Percentiles rank a stretch among this genome's conserved stretches.
Evolutionary conservation across 768 basidiomycete genomes (phyloP).

Genomic region (Tricholoma matsutake): DNA sequence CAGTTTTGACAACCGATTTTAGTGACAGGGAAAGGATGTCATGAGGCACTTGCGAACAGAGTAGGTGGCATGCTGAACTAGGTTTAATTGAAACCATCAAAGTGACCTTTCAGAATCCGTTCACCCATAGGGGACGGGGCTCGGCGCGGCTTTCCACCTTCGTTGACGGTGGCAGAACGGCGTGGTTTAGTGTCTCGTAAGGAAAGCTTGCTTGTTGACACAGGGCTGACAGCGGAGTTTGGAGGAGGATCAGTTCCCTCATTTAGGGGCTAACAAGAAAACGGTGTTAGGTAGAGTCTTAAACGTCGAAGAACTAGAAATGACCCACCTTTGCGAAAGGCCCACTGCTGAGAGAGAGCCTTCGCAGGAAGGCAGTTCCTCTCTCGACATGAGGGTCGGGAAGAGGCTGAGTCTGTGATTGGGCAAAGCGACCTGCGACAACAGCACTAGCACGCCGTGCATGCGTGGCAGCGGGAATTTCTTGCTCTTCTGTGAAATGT

Average conservation of each 20-base stretch:
- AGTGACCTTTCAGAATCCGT: constrained; percentile 86
- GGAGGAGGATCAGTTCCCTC: constrained; percentile 45
- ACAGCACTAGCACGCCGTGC: constrained; percentile 61
- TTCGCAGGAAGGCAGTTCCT: constrained; percentile 66
- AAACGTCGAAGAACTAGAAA: constrained; percentile 1
- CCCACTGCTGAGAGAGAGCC: constrained; percentile 65
- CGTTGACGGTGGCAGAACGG: constrained; percentile 61
- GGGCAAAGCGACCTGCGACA: constrained; percentile 53
- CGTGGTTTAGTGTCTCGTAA: constrained; percentile 36
- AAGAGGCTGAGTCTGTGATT: constrained; percentile 34
- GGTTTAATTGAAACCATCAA: constrained; percentile 80
- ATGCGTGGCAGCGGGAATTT: constrained; percentile 42
- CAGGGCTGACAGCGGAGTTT: constrained; percentile 46
- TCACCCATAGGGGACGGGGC: constrained; percentile 91
- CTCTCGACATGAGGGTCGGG: constrained; percentile 57
- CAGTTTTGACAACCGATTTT: background rate
- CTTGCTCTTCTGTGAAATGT: constrained; percentile 36
- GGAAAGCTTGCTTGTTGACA: constrained; percentile 26
- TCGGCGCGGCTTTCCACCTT: constrained; percentile 48
- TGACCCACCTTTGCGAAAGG: constrained; percentile 55
- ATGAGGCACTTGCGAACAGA: background rate
- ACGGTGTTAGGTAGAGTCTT: constrained; percentile 11
- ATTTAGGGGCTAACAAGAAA: constrained; percentile 23
- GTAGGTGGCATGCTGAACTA: constrained; percentile 8
- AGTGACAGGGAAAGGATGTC: background rate